A percentile compares a stretch with the other conserved stretches of the same genome.
Conservation (phyloP, 768 basidiomycete genomes). For the Chiua virens region DNA sequence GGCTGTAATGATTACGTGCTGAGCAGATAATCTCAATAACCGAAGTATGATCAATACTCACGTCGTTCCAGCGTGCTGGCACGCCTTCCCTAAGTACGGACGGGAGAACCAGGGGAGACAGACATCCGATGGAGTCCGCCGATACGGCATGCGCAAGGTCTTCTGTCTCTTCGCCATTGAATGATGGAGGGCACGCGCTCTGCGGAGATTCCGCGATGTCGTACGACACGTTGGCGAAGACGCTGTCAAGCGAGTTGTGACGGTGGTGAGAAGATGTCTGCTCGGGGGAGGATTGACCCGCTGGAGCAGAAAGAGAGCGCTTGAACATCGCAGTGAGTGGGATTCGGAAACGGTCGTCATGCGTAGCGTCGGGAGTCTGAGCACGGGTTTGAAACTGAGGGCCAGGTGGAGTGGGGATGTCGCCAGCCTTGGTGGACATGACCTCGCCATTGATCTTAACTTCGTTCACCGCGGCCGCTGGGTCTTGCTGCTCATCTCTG, state of each 20-base stretch:
- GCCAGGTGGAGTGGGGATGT: not conserved
- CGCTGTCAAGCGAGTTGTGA: conserved; percentile 28
- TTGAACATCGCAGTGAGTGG: conserved; percentile 66
- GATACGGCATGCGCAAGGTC: conserved; percentile 21
- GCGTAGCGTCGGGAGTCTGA: conserved; percentile 27
- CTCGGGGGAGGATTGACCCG: conserved; percentile 22
- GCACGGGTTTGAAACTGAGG: conserved; percentile 21
- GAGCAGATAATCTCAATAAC: conserved; percentile 8
- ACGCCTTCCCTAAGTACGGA: conserved; percentile 29
- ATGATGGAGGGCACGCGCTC: conserved; percentile 8
- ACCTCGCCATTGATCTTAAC: conserved; percentile 7
- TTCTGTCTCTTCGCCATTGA: conserved; percentile 21
- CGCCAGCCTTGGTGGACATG: not conserved
- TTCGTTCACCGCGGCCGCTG: conserved; percentile 13
- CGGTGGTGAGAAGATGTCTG: conserved; percentile 15
- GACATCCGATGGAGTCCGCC: conserved; percentile 24
- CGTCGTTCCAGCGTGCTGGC: conserved; percentile 36
- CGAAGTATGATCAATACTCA: conserved; percentile 19
- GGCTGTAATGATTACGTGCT: conserved; percentile 28
- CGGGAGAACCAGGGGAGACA: conserved; percentile 33
- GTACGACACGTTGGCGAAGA: conserved; percentile 32
- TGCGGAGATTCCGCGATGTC: conserved; percentile 25
- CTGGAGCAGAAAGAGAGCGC: conserved; percentile 60
- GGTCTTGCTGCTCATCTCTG: conserved; percentile 27
- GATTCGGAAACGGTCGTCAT: conserved; percentile 39